Evolutionary conservation across 495 filamentous ascomycete species (phyloP).

Genomic region (Tuber calosporum): DNA sequence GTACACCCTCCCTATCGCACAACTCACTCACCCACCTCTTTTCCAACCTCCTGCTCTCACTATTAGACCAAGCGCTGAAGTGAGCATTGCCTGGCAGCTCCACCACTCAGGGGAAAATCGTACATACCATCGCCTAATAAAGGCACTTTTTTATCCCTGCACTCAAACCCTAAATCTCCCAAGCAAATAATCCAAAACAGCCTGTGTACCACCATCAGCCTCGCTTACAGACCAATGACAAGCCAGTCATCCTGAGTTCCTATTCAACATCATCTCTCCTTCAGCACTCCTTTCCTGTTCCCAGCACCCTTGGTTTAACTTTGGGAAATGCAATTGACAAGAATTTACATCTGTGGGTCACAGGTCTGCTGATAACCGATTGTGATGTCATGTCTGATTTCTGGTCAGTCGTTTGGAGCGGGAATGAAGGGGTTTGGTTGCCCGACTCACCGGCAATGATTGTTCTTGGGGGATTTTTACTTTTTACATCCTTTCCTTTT

Average conservation of each 20-base stretch:
- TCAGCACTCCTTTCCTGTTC: background rate
- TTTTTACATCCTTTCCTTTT: background rate
- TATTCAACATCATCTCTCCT: background rate
- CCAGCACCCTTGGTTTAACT: background rate
- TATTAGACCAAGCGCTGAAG: background rate
- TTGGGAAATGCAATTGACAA: background rate
- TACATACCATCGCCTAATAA: background rate
- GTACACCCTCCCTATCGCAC: conserved; percentile 2
- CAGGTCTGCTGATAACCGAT: background rate
- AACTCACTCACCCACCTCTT: background rate
- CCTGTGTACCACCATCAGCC: background rate
- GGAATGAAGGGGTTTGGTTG: background rate
- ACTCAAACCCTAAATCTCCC: conserved; percentile 1
- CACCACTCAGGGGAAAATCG: background rate
- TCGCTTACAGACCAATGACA: background rate
- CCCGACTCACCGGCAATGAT: background rate
- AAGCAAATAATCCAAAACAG: background rate
- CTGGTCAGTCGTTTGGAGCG: background rate
- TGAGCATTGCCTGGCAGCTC: background rate
- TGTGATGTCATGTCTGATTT: background rate
- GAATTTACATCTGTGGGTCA: background rate
- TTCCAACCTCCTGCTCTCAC: background rate
- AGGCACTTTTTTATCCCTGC: background rate
- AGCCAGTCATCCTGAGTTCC: background rate
- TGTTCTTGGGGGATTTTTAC: background rate